phyloP scores from a whole-genome alignment of 108 stramenopile genomes.

The Heterococcus sp. region DNA sequence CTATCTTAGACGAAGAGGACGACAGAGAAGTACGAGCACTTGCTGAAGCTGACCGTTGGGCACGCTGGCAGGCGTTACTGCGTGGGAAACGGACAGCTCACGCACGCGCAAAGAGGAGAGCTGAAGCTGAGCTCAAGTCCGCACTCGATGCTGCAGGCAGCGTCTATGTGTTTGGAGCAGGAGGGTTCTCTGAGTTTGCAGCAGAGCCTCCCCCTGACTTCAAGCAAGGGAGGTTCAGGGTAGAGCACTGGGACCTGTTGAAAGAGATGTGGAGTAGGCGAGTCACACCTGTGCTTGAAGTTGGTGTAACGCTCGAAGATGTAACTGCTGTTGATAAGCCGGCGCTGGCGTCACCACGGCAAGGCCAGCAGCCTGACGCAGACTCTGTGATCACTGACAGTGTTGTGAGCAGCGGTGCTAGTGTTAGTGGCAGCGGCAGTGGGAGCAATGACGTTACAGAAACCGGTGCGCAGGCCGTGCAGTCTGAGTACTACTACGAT shows the following conservation, averaged over 20 bases:
- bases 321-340: neutral
- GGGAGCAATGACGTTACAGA: neutral
- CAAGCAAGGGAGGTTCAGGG: constrained; percentile 38
- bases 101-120: constrained; percentile 49
- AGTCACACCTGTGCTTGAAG: constrained; percentile 20
- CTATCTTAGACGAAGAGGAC: constrained; percentile 62
- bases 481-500: constrained; percentile 17
- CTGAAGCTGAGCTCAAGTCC: constrained; percentile 51
- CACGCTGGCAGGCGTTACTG: constrained; percentile 51
- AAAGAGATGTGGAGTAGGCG: constrained; percentile 53
- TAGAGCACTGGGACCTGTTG: constrained; percentile 46
- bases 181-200: constrained; percentile 59
- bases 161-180: constrained; percentile 66
- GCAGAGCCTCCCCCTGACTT: constrained; percentile 26
- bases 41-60: constrained; percentile 61
- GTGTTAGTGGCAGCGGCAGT: neutral
- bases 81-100: constrained; percentile 42
- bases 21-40: constrained; percentile 48
- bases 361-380: neutral
- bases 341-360: neutral
- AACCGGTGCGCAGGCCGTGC: no score
- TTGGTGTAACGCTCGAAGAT: neutral
- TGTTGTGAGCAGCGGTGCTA: neutral
- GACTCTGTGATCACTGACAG: no score
- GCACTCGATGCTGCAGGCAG: constrained; percentile 66